Percentiles rank a stretch among this genome's conserved stretches.
Conservation (phyloP, 1,284 basidiomycete genomes). For the Boletus albobrunnescens region DNA sequence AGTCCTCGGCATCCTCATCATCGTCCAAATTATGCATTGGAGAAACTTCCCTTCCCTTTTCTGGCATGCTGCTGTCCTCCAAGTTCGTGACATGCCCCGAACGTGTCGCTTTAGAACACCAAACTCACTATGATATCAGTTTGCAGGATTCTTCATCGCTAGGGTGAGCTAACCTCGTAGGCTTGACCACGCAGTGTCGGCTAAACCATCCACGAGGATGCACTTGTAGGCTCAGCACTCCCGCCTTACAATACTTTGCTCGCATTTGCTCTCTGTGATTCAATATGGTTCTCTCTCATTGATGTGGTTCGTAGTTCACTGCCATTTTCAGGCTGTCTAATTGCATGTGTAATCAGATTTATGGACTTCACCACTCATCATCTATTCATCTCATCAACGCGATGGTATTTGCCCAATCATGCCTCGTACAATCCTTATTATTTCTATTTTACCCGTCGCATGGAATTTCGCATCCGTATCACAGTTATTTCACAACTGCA, state of each 20-base stretch:
- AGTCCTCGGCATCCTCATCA: constrained; percentile 13
- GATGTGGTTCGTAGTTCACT: constrained; percentile 22
- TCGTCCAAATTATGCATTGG: constrained; percentile 12
- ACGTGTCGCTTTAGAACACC: neutral
- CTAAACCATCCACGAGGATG: constrained; percentile 10
- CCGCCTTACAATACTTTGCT: constrained; percentile 12
- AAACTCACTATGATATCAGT: constrained; percentile 13
- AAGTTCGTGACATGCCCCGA: constrained; percentile 18
- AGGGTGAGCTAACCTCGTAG: constrained; percentile 12
- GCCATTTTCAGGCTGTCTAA: neutral
- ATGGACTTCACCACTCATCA: constrained; percentile 16
- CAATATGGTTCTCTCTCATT: constrained; percentile 17
- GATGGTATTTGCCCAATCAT: constrained; percentile 23
- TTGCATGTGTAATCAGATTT: constrained; percentile 12
- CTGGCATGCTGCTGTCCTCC: constrained; percentile 25
- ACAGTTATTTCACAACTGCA: constrained; percentile 5
- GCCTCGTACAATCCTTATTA: constrained; percentile 11
- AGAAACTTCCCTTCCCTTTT: constrained; percentile 13
- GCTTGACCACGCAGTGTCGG: neutral
- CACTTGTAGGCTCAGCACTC: constrained; percentile 8
- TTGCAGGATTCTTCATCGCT: constrained; percentile 23
- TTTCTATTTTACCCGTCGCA: constrained; percentile 8
- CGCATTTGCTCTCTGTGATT: constrained; percentile 18
- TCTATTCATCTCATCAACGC: constrained; percentile 21
- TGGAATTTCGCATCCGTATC: constrained; percentile 3